Conservation (phyloP, 73 alveolate genomes). For the Paramecium caudatum region DNA sequence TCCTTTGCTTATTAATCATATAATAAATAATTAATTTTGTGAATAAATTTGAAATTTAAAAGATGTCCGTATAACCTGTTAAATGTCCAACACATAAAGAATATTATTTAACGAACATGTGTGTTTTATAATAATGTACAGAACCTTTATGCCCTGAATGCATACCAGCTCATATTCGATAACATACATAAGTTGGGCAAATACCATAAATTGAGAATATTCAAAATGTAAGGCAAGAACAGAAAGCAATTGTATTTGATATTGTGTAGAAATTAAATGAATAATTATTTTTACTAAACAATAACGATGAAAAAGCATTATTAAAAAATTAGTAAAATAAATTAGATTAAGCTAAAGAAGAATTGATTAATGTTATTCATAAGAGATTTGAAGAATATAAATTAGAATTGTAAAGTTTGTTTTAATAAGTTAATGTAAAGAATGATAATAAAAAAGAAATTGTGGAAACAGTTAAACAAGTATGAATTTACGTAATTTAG, state of each 20-base stretch:
- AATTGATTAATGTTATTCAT: not conserved
- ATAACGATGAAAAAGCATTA: not conserved
- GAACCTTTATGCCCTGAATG: slow-evolving; percentile 63
- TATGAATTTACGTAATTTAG: not conserved
- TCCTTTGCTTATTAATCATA: slow-evolving; percentile 7
- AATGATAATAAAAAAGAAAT: not conserved
- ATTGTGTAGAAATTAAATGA: slow-evolving; percentile 18
- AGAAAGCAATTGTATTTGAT: slow-evolving; percentile 33
- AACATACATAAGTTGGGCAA: slow-evolving; percentile 6
- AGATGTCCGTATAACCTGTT: too few relatives aligned
- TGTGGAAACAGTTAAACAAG: not conserved
- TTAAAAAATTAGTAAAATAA: not conserved
- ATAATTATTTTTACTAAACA: slow-evolving; percentile 11
- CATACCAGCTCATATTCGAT: not conserved
- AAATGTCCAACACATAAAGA: slow-evolving; percentile 51
- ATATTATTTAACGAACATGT: slow-evolving; percentile 23
- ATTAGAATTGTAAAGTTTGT: not conserved
- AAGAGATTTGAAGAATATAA: slow-evolving; percentile 15
- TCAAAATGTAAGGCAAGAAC: slow-evolving; percentile 8
- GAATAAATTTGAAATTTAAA: too few relatives aligned
- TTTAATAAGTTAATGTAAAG: not conserved
- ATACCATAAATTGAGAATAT: slow-evolving; percentile 55
- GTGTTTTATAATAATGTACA: slow-evolving; percentile 3
- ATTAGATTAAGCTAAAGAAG: not conserved
- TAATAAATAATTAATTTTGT: too few relatives aligned